Base-by-base conservation (phyloP, 2,329 filamentous ascomycete species). In the Exophiala aquamarina region DNA sequence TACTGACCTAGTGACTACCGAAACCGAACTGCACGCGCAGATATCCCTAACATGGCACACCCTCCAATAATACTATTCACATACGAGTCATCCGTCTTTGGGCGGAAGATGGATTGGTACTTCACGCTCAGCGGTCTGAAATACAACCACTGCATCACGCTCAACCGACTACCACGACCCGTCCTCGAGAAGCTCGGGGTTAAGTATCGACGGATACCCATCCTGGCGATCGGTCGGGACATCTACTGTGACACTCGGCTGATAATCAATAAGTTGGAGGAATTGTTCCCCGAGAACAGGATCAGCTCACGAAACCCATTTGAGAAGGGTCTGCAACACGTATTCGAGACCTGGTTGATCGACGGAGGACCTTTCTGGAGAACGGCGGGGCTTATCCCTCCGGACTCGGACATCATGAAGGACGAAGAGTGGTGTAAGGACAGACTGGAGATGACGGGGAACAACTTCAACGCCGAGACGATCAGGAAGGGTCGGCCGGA, bases 181-280 rank as follows among this genome's bases (percentile, higher is more conserved):
- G 82, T 86, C 60, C 63, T 87, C 11, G 65, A 70, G 17, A 67
- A 70, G 2, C 73, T 89, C 7, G 83, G 82, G 19, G 73, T 88
- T 41, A 68, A 71, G 8, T 84, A 89, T 66, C 78, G 85, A 3
- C 83, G 86, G 46, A 87, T 87, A 48, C 86, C 86, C 1, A 61
- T 88, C 41, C 66, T 89, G 39, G 69, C 79, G 15, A 81, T 87
- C 56, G 84, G 82, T 11, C 72, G 78, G 4, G 79, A 86, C 60
- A 69, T 89, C 34, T 89, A 87, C 68, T 70, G 81, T 50, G 85
- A 89, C 70, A 83, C 82, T 1, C 79, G 82, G 2, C 74, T 87
- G 14, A 87, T 88, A 58, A 66, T 89, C 15, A 65, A 65, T 14
- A 84, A 81, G 63, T 77, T 89, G 1, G 82, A 87, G 58, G 57